These are phyloP conservation scores for Taphrina confusa DNA, from an alignment of 1,139 yeast genomes.

Conservation along the genomic window DNA sequence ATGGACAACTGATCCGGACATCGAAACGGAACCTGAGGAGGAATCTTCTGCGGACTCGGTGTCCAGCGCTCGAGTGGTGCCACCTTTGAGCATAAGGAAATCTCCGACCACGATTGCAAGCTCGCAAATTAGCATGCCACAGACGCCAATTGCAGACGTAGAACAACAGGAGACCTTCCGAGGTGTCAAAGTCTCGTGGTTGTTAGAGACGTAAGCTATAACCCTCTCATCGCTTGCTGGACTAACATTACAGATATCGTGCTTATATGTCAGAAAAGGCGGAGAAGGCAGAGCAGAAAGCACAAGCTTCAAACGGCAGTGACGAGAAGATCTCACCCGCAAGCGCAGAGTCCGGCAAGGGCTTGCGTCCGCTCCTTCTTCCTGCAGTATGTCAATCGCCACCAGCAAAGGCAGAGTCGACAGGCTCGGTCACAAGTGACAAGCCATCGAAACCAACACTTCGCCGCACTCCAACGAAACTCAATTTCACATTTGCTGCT, in stretches of 20 bases:
- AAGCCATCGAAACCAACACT: background rate
- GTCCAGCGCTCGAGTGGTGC: constrained; percentile 7
- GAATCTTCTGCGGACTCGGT: background rate
- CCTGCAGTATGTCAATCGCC: background rate
- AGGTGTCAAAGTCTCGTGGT: constrained; percentile 30
- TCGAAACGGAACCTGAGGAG: background rate
- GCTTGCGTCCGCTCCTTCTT: constrained; percentile 5
- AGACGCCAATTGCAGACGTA: background rate
- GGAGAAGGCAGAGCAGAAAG: no score
- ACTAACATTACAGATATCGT: constrained; percentile 9
- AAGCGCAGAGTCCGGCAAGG: background rate
- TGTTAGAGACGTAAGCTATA: constrained; percentile 7
- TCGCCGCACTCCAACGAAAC: constrained; percentile 8
- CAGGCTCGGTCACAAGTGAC: background rate
- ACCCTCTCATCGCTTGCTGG: background rate
- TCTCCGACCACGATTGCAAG: background rate
- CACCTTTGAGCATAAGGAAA: constrained; percentile 1
- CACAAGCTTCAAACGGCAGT: background rate
- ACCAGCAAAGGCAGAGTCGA: background rate
- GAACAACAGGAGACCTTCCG: constrained; percentile 23
- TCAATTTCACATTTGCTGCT: background rate
- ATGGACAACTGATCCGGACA: constrained; percentile 1
- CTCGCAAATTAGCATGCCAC: background rate
- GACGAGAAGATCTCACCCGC: background rate
- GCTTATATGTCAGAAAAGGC: constrained; percentile 1